phyloP scores from a whole-genome alignment of 108 stramenopile species.

The Conticribra guillardii region DNA sequence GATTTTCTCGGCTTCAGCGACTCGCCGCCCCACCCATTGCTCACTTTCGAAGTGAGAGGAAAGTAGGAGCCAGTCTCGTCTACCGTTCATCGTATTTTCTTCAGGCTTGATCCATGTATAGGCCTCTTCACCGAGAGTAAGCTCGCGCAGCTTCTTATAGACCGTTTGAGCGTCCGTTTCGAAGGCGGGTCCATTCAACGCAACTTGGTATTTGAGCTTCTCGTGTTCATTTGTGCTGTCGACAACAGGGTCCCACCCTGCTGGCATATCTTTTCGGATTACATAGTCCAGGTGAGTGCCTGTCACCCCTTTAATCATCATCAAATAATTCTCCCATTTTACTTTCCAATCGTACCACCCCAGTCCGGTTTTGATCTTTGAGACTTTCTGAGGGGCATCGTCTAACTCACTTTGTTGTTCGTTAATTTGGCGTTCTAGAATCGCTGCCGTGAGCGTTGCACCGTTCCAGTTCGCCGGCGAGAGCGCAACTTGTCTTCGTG shows the following conservation, averaged over 20 bases:
- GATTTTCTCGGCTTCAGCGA: too few relatives aligned
- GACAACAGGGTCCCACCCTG: constrained; percentile 18
- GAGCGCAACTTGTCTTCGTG: too few relatives aligned
- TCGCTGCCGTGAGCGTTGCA: too few relatives aligned
- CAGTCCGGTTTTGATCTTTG: too few relatives aligned
- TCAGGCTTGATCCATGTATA: constrained; percentile 9
- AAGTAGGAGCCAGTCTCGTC: background rate
- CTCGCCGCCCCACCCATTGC: too few relatives aligned
- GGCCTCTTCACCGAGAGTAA: background rate
- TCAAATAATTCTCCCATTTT: background rate
- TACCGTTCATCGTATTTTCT: background rate
- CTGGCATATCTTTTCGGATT: constrained; percentile 3
- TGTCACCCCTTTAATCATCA: background rate
- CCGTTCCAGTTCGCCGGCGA: too few relatives aligned
- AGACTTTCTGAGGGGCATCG: too few relatives aligned
- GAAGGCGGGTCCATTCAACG: constrained; percentile 9
- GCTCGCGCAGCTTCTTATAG: background rate
- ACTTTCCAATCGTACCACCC: constrained; percentile 16
- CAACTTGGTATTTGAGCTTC: constrained; percentile 14
- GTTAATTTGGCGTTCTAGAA: too few relatives aligned
- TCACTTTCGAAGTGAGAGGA: too few relatives aligned
- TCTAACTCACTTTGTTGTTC: too few relatives aligned
- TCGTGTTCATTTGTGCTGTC: constrained; percentile 6
- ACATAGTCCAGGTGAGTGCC: constrained; percentile 20
- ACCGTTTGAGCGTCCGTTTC: constrained; percentile 13